These are phyloP conservation scores for Nematodospora valgi DNA, from an alignment of 805 yeast genomes.

Conservation along the genomic window DNA sequence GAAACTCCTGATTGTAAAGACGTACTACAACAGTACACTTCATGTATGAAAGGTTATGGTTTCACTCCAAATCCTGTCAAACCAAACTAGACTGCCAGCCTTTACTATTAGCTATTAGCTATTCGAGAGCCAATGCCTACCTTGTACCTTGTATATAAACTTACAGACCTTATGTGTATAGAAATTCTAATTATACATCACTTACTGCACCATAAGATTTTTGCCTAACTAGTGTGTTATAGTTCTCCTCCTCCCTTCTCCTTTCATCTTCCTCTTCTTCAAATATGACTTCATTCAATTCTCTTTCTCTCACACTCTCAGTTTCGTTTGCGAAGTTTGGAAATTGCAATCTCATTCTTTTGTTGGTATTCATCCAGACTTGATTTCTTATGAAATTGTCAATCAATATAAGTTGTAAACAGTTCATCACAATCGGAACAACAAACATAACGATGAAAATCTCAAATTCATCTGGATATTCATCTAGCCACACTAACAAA, in stretches of 20 bases:
- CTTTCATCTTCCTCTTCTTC: conserved; percentile 4
- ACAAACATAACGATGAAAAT: conserved; percentile 84
- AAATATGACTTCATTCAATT: conserved; percentile 8
- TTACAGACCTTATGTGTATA: background rate
- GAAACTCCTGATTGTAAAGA: conserved; percentile 80
- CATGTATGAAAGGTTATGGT: conserved; percentile 91
- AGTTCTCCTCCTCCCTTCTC: background rate
- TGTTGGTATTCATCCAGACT: conserved; percentile 31
- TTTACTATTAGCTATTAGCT: too few relatives aligned
- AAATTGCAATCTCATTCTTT: conserved; percentile 12
- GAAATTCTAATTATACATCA: too few relatives aligned
- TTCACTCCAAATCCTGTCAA: conserved; percentile 31
- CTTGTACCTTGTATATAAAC: conserved; percentile 2
- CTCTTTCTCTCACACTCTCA: conserved; percentile 11
- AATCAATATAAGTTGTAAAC: conserved; percentile 67
- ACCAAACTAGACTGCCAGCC: too few relatives aligned
- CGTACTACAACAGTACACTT: conserved; percentile 68
- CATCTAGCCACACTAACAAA: conserved; percentile 79
- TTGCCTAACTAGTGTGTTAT: too few relatives aligned
- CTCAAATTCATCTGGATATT: conserved; percentile 71
- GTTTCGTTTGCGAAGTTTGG: conserved; percentile 11
- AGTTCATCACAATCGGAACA: conserved; percentile 70
- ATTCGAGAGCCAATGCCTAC: too few relatives aligned
- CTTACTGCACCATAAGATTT: too few relatives aligned
- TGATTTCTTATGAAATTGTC: conserved; percentile 71